These are phyloP conservation scores for Suillus bovinus DNA, from an alignment of 768 basidiomycete species.

Conservation along the genomic window DNA sequence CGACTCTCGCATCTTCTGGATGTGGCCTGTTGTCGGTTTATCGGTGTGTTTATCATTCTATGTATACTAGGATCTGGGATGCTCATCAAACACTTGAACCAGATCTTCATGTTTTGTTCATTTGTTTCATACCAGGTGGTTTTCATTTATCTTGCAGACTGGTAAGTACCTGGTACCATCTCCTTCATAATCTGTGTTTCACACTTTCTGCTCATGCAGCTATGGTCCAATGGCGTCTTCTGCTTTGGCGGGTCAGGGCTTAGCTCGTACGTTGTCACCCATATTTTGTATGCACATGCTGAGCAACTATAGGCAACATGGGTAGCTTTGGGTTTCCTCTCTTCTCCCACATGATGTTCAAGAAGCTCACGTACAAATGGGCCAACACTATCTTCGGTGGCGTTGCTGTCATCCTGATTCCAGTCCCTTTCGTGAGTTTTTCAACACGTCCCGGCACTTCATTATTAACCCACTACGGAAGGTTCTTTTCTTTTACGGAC, in stretches of 20 bases:
- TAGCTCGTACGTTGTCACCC: slow-evolving; percentile 43
- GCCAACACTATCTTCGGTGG: slow-evolving; percentile 55
- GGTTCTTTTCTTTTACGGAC: slow-evolving; percentile 34
- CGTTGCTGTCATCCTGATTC: slow-evolving; percentile 50
- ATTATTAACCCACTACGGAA: slow-evolving; percentile 1
- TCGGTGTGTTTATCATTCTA: slow-evolving; percentile 1
- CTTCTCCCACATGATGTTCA: slow-evolving; percentile 61
- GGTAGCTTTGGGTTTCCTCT: slow-evolving; percentile 56
- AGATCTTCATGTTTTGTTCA: slow-evolving; percentile 51
- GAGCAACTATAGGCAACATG: slow-evolving; percentile 44
- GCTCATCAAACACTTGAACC: neutral
- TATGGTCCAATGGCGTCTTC: slow-evolving; percentile 64
- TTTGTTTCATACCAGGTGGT: slow-evolving; percentile 56
- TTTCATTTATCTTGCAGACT: slow-evolving; percentile 62
- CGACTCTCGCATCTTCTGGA: slow-evolving; percentile 56
- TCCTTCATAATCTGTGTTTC: neutral
- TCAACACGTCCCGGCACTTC: neutral
- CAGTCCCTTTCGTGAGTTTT: slow-evolving; percentile 54
- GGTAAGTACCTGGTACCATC: slow-evolving; percentile 34
- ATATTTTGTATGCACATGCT: neutral
- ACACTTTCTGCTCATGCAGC: slow-evolving; percentile 24
- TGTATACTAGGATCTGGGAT: too few relatives aligned
- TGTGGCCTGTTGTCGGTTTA: slow-evolving; percentile 34
- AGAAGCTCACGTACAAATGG: slow-evolving; percentile 56
- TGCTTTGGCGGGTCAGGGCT: slow-evolving; percentile 64